Percentiles rank a stretch among this genome's conserved stretches.
phyloP scores from a whole-genome alignment of 140 eudicot species.

The Anethum foeniculum region DNA sequence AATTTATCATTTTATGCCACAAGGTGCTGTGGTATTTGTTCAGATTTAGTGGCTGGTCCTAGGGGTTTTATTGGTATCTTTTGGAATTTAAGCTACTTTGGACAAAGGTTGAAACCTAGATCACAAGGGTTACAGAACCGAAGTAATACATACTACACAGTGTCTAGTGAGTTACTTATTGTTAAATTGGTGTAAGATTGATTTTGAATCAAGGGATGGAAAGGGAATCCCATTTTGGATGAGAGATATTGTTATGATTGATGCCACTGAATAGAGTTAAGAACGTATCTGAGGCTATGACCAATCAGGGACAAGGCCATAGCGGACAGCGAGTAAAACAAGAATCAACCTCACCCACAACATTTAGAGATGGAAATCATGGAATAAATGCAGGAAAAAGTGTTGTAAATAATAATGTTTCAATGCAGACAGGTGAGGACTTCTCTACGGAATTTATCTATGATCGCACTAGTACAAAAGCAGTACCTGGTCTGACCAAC shows the following conservation, averaged over 20 bases:
- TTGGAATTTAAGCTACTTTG: not conserved
- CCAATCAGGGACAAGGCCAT: conserved; percentile 31
- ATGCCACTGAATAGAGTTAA: conserved; percentile 32
- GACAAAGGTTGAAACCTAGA: not conserved
- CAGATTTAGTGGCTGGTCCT: not conserved
- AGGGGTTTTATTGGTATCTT: not conserved
- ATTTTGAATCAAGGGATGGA: not conserved
- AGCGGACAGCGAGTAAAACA: conserved; percentile 39
- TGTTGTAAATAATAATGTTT: conserved; percentile 26
- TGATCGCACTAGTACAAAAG: conserved; percentile 41
- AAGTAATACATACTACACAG: not conserved
- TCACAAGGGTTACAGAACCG: no score
- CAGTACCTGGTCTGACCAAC: conserved; percentile 27
- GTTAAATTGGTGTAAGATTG: conserved; percentile 12
- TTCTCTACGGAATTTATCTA: conserved; percentile 57
- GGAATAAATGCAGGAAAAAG: conserved; percentile 18
- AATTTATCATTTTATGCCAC: not conserved
- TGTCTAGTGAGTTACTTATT: not conserved
- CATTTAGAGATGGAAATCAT: conserved; percentile 17
- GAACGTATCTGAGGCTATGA: conserved; percentile 28
- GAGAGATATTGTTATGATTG: conserved; percentile 7
- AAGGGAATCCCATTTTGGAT: conserved; percentile 9
- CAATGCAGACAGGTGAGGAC: conserved; percentile 71
- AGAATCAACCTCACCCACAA: conserved; percentile 18
- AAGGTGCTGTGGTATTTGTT: conserved; percentile 5